Evolutionary conservation across 768 basidiomycete species (phyloP), one percentile per base, ranked within the genome.

Genomic region (Hygrocybe punicea): DNA sequence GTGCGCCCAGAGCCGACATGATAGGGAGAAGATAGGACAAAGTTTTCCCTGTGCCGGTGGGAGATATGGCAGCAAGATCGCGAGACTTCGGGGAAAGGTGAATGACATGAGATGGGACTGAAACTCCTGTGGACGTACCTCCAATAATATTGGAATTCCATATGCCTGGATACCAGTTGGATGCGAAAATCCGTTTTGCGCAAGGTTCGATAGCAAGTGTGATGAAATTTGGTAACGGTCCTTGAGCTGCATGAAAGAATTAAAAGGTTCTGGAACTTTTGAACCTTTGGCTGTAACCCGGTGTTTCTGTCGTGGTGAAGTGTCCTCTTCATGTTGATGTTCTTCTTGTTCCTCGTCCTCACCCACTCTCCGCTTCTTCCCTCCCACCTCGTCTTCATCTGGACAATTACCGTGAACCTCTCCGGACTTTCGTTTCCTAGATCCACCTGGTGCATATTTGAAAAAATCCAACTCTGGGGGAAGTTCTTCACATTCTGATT

Each of bases 1-100:
- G 91, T 3, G 77, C 69, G 13, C 72, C 73, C 6, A 93, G 72
- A 16, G 76, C 70, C 10, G 84, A 75, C 57, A 98, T 81, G 21
- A 93, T 78, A 0, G 97, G 95, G 14, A 97, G 73, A 13, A 97
- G 78, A 71, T 98, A 99, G 0, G 94, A 84, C 6, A 98, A 78
- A 1, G 97, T 99, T 76, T 99, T 99, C 58, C 97, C 97, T 9
- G 92, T 95, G 50, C 97, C 97, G 5, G 97, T 99, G 0, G 97
- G 97, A 1, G 97, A 97, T 17, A 98, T 89, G 25, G 95, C 96
- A 53, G 91, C 87, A 21, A 97, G 78, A 71, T 99, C 96, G 56
- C 91, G 85, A 59, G 76, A 78, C 91, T 91, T 57, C 25, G 21
- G 39, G 4, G 51, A 46, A 11, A 35, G 24, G 19, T 51, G 53